Evolutionary conservation across 1,139 yeast genomes (phyloP).

Genomic region (Pneumocystis oryctolagi): DNA sequence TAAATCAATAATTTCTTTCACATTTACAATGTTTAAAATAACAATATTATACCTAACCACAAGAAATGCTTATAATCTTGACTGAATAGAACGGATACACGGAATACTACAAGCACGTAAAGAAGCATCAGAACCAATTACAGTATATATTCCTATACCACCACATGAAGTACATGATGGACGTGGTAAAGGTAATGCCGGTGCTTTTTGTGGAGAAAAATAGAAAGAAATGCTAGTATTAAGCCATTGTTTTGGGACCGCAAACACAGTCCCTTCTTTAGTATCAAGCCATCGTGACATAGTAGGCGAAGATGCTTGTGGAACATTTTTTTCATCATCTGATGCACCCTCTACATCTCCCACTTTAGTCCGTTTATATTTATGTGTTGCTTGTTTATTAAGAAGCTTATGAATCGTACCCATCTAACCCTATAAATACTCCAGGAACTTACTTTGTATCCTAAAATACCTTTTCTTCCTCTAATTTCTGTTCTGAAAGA

Average conservation of each 20-base stretch:
- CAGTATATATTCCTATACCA: not conserved
- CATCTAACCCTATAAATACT: not conserved
- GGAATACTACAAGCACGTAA: not conserved
- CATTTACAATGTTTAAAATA: too few species aligned
- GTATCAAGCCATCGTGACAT: conserved; percentile 2
- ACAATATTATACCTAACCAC: not conserved
- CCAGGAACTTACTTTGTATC: not conserved
- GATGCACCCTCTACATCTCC: not conserved
- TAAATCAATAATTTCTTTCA: too few species aligned
- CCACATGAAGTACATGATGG: not conserved
- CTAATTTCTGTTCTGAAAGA: conserved; percentile 64
- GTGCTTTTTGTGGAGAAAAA: not conserved
- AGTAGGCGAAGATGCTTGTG: not conserved
- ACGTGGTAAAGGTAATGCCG: not conserved
- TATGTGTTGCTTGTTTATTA: not conserved
- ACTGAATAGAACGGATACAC: not conserved
- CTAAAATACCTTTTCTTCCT: conserved; percentile 52
- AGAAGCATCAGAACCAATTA: not conserved
- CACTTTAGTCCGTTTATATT: not conserved
- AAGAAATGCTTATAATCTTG: not conserved
- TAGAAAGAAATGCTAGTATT: not conserved
- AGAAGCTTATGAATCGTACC: not conserved
- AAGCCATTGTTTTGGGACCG: not conserved
- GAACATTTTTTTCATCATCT: not conserved
- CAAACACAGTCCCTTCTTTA: not conserved